A percentile compares a stretch with the other conserved stretches of the same genome.
These are phyloP conservation scores for Xylariaceae sp. DNA, from an alignment of 2,329 filamentous ascomycete species.

Conservation along the genomic window DNA sequence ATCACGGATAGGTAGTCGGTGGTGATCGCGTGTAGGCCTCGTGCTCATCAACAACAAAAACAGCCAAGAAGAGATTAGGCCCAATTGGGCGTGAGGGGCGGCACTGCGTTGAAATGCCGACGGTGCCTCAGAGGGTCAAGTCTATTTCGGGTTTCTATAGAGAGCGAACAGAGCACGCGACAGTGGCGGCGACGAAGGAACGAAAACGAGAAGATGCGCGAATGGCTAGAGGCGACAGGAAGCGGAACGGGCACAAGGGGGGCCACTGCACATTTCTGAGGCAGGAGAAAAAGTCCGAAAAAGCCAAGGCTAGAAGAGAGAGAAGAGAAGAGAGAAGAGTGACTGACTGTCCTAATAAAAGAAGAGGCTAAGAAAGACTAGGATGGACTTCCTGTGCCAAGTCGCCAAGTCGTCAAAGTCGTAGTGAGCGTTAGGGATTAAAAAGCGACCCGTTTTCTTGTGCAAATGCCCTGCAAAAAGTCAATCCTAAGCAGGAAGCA, in stretches of 20 bases:
- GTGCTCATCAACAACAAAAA: slow-evolving; percentile 5
- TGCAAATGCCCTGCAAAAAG: neutral
- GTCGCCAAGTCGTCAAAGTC: neutral
- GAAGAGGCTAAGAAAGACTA: neutral
- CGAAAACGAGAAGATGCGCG: slow-evolving; percentile 5
- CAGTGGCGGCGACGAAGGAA: slow-evolving; percentile 2
- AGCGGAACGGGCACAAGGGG: slow-evolving; percentile 3
- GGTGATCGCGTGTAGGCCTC: neutral
- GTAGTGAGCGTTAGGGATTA: neutral
- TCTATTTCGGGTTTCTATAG: neutral
- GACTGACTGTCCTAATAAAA: neutral
- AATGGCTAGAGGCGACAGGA: neutral
- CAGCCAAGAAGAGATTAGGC: neutral
- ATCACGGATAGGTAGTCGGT: slow-evolving; percentile 6
- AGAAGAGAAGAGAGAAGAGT: neutral
- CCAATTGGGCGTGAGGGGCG: neutral
- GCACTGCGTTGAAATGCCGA: neutral
- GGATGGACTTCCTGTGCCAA: slow-evolving; percentile 7
- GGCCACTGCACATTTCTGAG: slow-evolving; percentile 2
- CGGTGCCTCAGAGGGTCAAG: neutral
- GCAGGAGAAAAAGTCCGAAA: slow-evolving; percentile 7
- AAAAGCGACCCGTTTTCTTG: neutral
- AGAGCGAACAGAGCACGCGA: slow-evolving; percentile 11
- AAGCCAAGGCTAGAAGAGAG: neutral
- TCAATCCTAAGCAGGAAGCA: neutral